Evolutionary conservation across 2,329 filamentous ascomycete species (phyloP).

Genomic region (Talaromyces sp.): DNA sequence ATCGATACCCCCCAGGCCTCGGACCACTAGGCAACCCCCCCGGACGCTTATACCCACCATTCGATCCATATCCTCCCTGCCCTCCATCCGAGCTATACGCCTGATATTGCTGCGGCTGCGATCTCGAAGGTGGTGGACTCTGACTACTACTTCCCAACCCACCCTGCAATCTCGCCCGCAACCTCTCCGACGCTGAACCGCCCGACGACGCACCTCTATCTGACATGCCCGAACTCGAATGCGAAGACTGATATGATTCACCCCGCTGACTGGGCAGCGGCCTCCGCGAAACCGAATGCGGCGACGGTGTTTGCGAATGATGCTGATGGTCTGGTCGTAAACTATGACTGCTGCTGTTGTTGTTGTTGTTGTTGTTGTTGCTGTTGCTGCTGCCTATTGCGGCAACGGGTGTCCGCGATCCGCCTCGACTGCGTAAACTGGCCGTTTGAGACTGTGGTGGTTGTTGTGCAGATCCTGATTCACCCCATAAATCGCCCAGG

Average conservation of each 20-base stretch:
- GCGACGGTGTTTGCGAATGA: constrained; percentile 28
- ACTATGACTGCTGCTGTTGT: constrained; percentile 3
- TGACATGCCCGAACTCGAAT: constrained; percentile 39
- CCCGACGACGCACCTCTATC: constrained; percentile 29
- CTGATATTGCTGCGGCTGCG: constrained; percentile 13
- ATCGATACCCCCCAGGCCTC: constrained; percentile 4
- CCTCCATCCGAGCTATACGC: constrained; percentile 2
- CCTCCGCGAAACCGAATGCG: constrained; percentile 41
- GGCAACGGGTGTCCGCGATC: constrained; percentile 20
- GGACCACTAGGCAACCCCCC: constrained; percentile 7
- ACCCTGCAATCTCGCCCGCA: constrained; percentile 78
- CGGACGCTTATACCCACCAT: constrained; percentile 11
- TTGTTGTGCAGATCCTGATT: constrained; percentile 31
- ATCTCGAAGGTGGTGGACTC: constrained; percentile 20
- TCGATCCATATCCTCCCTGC: background rate
- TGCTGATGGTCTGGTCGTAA: constrained; percentile 9
- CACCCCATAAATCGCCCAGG: constrained; percentile 59
- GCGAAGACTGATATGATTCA: constrained; percentile 66
- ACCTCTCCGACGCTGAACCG: constrained; percentile 69
- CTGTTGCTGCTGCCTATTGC: constrained; percentile 10
- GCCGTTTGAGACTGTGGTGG: constrained; percentile 34
- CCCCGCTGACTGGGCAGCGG: constrained; percentile 69
- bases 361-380: constrained; percentile 3
- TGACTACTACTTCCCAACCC: constrained; percentile 42
- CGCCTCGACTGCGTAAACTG: constrained; percentile 37